These are phyloP conservation scores for Penicillium parvum DNA, from an alignment of 495 filamentous ascomycete species.

Conservation along the genomic window DNA sequence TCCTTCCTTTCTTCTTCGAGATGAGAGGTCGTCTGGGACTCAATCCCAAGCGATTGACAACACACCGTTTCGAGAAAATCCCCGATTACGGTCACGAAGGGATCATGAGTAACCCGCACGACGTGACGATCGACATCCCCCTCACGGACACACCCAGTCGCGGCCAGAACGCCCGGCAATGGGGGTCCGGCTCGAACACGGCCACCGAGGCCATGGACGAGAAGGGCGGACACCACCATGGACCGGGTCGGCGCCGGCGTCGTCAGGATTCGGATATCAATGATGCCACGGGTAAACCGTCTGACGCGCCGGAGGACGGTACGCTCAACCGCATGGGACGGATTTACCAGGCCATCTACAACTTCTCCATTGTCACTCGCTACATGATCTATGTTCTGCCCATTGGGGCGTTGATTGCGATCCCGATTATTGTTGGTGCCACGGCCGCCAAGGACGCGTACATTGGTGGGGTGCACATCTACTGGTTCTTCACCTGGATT, in stretches of 20 bases:
- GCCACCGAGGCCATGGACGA: slow-evolving; percentile 30
- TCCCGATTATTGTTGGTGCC: slow-evolving; percentile 76
- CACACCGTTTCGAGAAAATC: slow-evolving; percentile 46
- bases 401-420: slow-evolving; percentile 65
- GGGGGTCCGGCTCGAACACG: slow-evolving; percentile 23
- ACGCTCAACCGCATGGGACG: slow-evolving; percentile 78
- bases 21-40: slow-evolving; percentile 36
- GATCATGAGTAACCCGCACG: slow-evolving; percentile 49
- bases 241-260: slow-evolving; percentile 45
- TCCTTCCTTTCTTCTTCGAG: slow-evolving; percentile 2
- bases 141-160: slow-evolving; percentile 41
- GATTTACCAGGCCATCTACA: slow-evolving; percentile 77
- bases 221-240: slow-evolving; percentile 51
- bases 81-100: slow-evolving; percentile 34
- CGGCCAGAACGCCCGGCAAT: slow-evolving; percentile 41
- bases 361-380: slow-evolving; percentile 79
- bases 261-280: slow-evolving; percentile 40
- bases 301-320: slow-evolving; percentile 51
- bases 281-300: slow-evolving; percentile 39
- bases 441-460: slow-evolving; percentile 46
- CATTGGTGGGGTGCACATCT: slow-evolving; percentile 63
- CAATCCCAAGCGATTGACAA: slow-evolving; percentile 35
- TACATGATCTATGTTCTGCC: slow-evolving; percentile 89
- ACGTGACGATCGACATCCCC: slow-evolving; percentile 58
- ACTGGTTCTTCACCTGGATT: slow-evolving; percentile 86